phyloP scores from a whole-genome alignment of 2,329 filamentous ascomycete genomes.

The Aspergillus candidus region DNA sequence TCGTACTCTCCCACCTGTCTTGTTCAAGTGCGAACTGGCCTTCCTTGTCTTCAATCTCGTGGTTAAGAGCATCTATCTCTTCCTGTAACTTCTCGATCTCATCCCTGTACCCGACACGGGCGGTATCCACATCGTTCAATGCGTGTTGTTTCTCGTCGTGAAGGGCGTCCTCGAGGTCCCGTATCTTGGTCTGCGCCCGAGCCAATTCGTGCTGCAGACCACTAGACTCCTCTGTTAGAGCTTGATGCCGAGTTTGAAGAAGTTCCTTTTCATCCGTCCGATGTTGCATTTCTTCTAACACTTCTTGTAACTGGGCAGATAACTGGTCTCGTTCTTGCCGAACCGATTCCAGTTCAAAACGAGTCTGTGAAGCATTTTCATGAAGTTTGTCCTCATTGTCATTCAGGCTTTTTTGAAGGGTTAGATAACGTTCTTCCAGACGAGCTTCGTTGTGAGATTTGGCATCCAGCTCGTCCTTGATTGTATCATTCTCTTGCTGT shows the following conservation, averaged over 20 bases:
- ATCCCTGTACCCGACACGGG: constrained; percentile 49
- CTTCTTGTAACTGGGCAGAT: constrained; percentile 47
- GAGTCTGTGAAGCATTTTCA: constrained; percentile 40
- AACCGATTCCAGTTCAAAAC: constrained; percentile 42
- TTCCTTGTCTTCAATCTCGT: constrained; percentile 63
- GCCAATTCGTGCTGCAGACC: constrained; percentile 61
- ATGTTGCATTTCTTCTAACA: constrained; percentile 55
- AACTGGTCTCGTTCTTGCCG: constrained; percentile 38
- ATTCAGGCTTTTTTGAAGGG: constrained; percentile 34
- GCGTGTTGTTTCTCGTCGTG: constrained; percentile 53
- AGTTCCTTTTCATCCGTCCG: constrained; percentile 60
- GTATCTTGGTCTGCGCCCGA: constrained; percentile 38
- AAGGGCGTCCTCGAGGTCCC: constrained; percentile 45
- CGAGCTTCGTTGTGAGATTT: constrained; percentile 38
- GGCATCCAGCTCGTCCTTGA: constrained; percentile 41
- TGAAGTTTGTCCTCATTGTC: constrained; percentile 34
- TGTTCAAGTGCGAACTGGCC: constrained; percentile 64
- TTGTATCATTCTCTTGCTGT: constrained; percentile 39
- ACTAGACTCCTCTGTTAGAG: constrained; percentile 59
- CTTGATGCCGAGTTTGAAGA: constrained; percentile 62
- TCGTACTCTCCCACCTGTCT: constrained; percentile 66
- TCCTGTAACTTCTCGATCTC: constrained; percentile 51
- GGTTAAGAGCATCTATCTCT: constrained; percentile 56
- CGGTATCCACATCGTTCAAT: constrained; percentile 55
- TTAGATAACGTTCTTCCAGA: constrained; percentile 48